phyloP scores from a whole-genome alignment of 2,329 filamentous ascomycete genomes.

The Beauveria asiatica region DNA sequence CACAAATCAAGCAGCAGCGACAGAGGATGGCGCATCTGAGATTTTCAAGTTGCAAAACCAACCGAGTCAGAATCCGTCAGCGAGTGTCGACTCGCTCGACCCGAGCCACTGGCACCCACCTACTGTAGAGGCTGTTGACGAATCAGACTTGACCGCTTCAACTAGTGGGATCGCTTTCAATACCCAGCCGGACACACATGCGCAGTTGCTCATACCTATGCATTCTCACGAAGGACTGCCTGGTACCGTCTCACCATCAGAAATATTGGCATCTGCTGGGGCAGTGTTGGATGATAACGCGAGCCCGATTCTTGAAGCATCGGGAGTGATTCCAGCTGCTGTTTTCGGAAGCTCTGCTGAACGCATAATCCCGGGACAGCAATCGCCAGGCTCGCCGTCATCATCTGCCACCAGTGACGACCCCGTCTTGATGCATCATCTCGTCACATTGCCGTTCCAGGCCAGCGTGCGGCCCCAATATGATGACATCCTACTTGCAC shows the following conservation, averaged over 20 bases:
- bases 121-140: background rate
- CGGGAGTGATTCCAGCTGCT: background rate
- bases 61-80: background rate
- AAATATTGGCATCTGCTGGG: conserved; percentile 9
- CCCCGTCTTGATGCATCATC: conserved; percentile 28
- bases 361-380: conserved; percentile 5
- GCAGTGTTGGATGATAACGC: background rate
- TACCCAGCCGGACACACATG: background rate
- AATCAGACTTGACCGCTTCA: background rate
- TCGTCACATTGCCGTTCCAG: conserved; percentile 50
- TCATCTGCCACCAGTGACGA: conserved; percentile 13
- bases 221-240: background rate
- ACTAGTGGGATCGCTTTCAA: conserved; percentile 1
- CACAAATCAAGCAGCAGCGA: background rate
- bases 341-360: conserved; percentile 6
- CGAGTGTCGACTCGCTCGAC: background rate
- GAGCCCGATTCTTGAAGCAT: background rate
- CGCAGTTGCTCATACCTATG: background rate
- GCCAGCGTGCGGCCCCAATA: conserved; percentile 45
- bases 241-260: conserved; percentile 11
- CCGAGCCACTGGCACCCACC: conserved; percentile 6
- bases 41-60: background rate
- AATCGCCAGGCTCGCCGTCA: background rate
- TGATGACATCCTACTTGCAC: conserved; percentile 37
- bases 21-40: background rate